A percentile compares a stretch with the other conserved stretches of the same genome.
Evolutionary conservation across 2,329 filamentous ascomycete species (phyloP).

Genomic region (Aspergillus pseudoglaucus): DNA sequence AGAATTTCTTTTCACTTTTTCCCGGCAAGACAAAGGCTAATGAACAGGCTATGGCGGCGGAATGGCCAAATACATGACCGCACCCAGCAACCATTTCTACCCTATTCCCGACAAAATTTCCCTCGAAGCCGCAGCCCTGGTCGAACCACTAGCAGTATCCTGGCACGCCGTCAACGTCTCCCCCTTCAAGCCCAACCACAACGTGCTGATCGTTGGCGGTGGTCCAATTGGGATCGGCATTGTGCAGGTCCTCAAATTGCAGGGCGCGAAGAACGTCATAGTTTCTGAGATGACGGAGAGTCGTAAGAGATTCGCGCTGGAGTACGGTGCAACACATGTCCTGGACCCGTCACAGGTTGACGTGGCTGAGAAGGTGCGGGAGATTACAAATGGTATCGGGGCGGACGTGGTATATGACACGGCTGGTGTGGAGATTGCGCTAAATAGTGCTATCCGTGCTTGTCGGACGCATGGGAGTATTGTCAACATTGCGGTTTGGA

Average conservation of each 20-base stretch:
- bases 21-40: neutral
- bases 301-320: constrained; percentile 46
- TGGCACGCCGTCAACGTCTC: constrained; percentile 56
- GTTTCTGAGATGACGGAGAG: constrained; percentile 50
- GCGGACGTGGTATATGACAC: constrained; percentile 58
- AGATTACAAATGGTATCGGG: constrained; percentile 43
- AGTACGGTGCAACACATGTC: constrained; percentile 52
- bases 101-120: constrained; percentile 17
- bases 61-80: constrained; percentile 20
- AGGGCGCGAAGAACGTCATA: constrained; percentile 50
- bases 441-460: constrained; percentile 42
- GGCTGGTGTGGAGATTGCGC: constrained; percentile 52
- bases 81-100: constrained; percentile 21
- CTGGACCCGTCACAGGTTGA: constrained; percentile 46
- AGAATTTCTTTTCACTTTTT: neutral
- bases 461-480: constrained; percentile 51
- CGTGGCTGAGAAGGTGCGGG: constrained; percentile 39
- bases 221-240: constrained; percentile 59
- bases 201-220: constrained; percentile 53
- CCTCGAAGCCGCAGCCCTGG: constrained; percentile 49
- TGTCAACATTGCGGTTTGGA: constrained; percentile 61
- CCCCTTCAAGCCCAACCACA: constrained; percentile 41
- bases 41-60: constrained; percentile 22
- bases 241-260: constrained; percentile 52
- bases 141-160: constrained; percentile 58